Evolutionary conservation across 2,329 filamentous ascomycete genomes (phyloP).

Genomic region (Arthrobotrys sphaeroides): DNA sequence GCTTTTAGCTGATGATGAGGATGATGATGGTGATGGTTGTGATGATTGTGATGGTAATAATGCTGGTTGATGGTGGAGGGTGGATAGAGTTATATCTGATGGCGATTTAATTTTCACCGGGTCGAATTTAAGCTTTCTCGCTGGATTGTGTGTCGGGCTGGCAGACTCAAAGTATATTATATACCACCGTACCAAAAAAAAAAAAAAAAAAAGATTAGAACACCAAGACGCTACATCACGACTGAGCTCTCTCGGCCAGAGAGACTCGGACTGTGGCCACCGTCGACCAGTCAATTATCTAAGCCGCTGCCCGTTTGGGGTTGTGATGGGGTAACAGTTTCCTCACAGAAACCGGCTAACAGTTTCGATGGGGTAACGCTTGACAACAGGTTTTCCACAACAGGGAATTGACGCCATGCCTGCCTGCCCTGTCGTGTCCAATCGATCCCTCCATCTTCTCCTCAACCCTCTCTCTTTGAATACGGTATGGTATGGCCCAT

Average conservation of each 20-base stretch:
- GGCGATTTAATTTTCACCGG: no score
- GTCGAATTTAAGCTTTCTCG: no score
- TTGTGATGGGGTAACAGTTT: conserved; percentile 53
- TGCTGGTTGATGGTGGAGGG: no score
- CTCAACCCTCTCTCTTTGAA: background rate
- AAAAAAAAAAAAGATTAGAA: background rate
- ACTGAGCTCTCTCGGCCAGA: conserved; percentile 10
- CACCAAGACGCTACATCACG: no score
- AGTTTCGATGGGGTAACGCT: conserved; percentile 23
- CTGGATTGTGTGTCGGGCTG: no score
- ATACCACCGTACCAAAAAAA: no score
- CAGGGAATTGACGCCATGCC: conserved; percentile 1
- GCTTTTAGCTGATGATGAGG: background rate
- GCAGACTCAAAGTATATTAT: no score
- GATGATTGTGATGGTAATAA: no score
- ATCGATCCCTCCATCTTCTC: background rate
- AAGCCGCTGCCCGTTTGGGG: conserved; percentile 38
- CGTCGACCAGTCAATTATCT: conserved; percentile 35
- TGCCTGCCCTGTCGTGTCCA: conserved; percentile 15
- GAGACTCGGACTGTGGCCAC: conserved; percentile 9
- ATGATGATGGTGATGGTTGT: background rate
- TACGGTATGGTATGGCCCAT: no score
- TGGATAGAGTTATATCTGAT: no score
- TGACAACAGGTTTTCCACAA: conserved; percentile 20
- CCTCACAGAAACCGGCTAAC: conserved; percentile 34